These are phyloP conservation scores for Solanum gandarillasii DNA, from an alignment of 257 asterid genomes.

Conservation along the genomic window DNA sequence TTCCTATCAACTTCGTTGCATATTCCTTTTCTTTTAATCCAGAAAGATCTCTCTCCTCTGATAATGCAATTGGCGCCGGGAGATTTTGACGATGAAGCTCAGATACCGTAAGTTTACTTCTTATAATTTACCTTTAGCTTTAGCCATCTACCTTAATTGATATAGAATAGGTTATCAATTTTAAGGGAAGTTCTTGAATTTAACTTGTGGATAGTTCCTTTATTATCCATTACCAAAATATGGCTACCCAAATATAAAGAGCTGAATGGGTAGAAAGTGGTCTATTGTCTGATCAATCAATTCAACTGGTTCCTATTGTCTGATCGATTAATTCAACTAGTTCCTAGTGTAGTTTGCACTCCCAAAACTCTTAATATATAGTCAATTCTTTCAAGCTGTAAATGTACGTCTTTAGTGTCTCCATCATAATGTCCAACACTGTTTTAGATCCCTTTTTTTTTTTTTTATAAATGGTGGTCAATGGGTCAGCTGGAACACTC, in stretches of 20 bases:
- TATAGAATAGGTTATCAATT: neutral
- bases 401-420: neutral
- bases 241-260: neutral
- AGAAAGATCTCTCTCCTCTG: constrained; percentile 88
- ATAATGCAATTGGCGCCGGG: constrained; percentile 71
- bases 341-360: neutral
- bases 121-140: neutral
- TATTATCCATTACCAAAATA: neutral
- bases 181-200: neutral
- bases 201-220: neutral
- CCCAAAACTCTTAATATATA: neutral
- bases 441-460: neutral
- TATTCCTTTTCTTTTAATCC: neutral
- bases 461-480: neutral
- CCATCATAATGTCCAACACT: neutral
- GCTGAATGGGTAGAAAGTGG: neutral
- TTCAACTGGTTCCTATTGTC: neutral
- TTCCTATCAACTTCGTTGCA: neutral
- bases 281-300: neutral
- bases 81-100: constrained; percentile 26
- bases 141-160: neutral
- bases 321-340: neutral
- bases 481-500: neutral
- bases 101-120: constrained; percentile 66
- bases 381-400: neutral